Evolutionary conservation across 1,284 basidiomycete genomes (phyloP).

Genomic region (Pseudozyma sp.): DNA sequence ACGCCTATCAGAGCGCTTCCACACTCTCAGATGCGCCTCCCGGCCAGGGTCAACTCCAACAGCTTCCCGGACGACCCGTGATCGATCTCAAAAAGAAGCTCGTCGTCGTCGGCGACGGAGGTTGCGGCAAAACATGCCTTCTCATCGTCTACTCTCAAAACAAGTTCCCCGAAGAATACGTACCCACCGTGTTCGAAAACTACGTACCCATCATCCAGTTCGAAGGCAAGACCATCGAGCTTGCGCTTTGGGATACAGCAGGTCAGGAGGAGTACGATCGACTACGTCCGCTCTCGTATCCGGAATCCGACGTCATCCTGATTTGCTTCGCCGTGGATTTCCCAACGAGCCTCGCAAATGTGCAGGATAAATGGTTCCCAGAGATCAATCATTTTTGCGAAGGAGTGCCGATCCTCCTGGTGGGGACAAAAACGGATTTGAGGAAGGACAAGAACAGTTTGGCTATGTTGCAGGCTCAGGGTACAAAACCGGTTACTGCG

Average conservation of each 20-base stretch:
- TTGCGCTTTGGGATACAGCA: constrained; percentile 94
- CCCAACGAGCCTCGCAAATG: constrained; percentile 91
- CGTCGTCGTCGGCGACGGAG: constrained; percentile 80
- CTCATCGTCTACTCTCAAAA: constrained; percentile 88
- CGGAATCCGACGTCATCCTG: constrained; percentile 90
- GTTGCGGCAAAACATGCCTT: constrained; percentile 81
- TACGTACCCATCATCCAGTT: constrained; percentile 90
- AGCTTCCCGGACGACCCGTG: constrained; percentile 48
- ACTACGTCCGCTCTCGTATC: constrained; percentile 77
- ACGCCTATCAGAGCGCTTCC: constrained; percentile 45
- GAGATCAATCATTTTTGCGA: constrained; percentile 98
- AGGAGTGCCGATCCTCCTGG: constrained; percentile 88
- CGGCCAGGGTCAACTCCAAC: constrained; percentile 44
- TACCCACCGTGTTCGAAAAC: constrained; percentile 91
- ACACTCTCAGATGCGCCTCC: constrained; percentile 49
- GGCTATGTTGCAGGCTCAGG: constrained; percentile 92
- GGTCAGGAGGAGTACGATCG: constrained; percentile 82
- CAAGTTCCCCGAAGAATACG: constrained; percentile 95
- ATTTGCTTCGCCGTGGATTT: constrained; percentile 94
- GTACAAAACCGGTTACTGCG: constrained; percentile 82
- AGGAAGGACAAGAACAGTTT: constrained; percentile 86
- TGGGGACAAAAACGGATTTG: constrained; percentile 87
- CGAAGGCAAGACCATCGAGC: constrained; percentile 89
- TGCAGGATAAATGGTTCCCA: constrained; percentile 97
- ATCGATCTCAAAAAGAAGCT: constrained; percentile 66